Evolutionary conservation across 192 early-diverging fungal genomes (phyloP).

Genomic region (Podila epigama): DNA sequence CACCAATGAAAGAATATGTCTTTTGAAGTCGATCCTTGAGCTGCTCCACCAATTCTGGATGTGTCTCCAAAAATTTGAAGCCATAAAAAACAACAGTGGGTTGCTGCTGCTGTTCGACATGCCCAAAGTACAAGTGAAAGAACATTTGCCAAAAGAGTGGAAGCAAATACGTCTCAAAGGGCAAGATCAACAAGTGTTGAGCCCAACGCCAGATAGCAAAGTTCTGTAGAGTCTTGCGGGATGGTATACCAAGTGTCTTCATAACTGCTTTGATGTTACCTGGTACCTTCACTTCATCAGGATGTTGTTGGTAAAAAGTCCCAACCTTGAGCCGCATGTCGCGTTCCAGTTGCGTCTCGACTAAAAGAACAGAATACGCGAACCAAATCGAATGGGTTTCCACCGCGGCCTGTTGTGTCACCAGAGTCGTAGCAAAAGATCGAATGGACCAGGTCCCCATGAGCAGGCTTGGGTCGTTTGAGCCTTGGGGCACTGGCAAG

Average conservation of each 20-base stretch:
- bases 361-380: conserved; percentile 52
- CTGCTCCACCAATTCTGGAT: conserved; percentile 37
- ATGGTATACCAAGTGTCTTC: conserved; percentile 32
- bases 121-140: conserved; percentile 58
- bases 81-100: conserved; percentile 55
- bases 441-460: conserved; percentile 58
- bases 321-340: conserved; percentile 42
- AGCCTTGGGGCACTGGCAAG: conserved; percentile 47
- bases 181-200: conserved; percentile 55
- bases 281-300: conserved; percentile 22
- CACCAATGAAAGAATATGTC: conserved; percentile 48
- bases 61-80: conserved; percentile 46
- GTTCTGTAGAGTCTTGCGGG: conserved; percentile 53
- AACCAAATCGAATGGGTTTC: conserved; percentile 55
- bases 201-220: conserved; percentile 58
- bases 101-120: conserved; percentile 12
- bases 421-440: conserved; percentile 48
- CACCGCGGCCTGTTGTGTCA: conserved; percentile 55
- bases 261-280: conserved; percentile 42
- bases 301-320: conserved; percentile 26
- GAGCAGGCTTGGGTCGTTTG: conserved; percentile 53
- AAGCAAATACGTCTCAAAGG: conserved; percentile 47
- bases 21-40: conserved; percentile 49
- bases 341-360: conserved; percentile 51
- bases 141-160: conserved; percentile 59